Percentiles rank a stretch among this genome's conserved stretches.
phyloP scores from a whole-genome alignment of 768 basidiomycete species.

The Amanita rubescens region DNA sequence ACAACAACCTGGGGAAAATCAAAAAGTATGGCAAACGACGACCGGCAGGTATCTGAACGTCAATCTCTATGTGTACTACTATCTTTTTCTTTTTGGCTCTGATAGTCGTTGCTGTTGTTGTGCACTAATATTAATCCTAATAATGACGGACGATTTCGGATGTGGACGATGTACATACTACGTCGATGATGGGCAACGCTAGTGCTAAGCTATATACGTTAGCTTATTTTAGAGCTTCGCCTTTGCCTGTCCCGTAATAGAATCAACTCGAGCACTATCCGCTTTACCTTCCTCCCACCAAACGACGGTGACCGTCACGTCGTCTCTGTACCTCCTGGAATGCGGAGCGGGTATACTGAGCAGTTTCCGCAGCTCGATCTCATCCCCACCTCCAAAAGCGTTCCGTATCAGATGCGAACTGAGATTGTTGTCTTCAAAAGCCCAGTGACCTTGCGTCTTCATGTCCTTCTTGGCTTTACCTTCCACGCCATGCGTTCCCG shows the following conservation, averaged over 20 bases:
- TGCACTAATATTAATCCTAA: conserved; percentile 9
- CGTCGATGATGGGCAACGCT: too few relatives aligned
- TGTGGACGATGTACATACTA: too few relatives aligned
- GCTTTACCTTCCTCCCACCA: conserved; percentile 76
- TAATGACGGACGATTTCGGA: background rate
- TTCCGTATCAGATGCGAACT: conserved; percentile 84
- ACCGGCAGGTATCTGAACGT: conserved; percentile 1
- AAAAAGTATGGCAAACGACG: conserved; percentile 9
- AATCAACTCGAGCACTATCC: conserved; percentile 25
- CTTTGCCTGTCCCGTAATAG: conserved; percentile 39
- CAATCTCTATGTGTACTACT: too few relatives aligned
- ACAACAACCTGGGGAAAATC: conserved; percentile 9
- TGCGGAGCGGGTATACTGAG: conserved; percentile 81
- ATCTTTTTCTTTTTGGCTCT: too few relatives aligned
- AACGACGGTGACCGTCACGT: conserved; percentile 77
- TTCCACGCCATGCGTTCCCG: conserved; percentile 50
- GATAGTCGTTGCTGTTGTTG: too few relatives aligned
- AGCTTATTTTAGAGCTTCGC: conserved; percentile 34
- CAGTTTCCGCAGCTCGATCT: conserved; percentile 43
- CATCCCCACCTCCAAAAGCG: conserved; percentile 83
- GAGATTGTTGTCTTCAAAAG: conserved; percentile 72
- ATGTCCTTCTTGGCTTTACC: conserved; percentile 46
- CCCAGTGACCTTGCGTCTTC: conserved; percentile 50
- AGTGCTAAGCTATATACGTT: too few relatives aligned
- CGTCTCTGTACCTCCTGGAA: conserved; percentile 74